Conservation (phyloP, 2,329 filamentous ascomycete species). For the Triangularia verruculosa region DNA sequence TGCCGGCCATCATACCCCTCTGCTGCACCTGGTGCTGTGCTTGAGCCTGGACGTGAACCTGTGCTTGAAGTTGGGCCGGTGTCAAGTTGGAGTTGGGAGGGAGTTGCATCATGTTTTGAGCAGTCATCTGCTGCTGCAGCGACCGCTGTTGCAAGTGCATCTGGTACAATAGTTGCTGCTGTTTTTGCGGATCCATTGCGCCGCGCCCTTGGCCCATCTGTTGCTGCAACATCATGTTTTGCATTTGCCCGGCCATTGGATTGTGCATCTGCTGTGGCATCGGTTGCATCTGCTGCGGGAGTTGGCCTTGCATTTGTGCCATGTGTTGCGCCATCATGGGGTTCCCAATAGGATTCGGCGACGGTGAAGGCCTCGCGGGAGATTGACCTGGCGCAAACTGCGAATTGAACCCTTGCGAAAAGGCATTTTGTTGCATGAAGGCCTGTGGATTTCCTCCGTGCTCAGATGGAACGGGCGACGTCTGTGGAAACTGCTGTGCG, state of each 20-base stretch:
- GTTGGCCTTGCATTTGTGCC: constrained; percentile 28
- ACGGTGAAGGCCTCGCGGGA: constrained; percentile 54
- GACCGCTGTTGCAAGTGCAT: constrained; percentile 76
- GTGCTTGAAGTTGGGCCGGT: constrained; percentile 11
- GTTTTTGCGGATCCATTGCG: constrained; percentile 51
- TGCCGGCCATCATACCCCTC: constrained; percentile 47
- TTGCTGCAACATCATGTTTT: constrained; percentile 34
- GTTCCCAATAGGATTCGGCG: constrained; percentile 50
- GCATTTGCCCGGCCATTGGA: constrained; percentile 15
- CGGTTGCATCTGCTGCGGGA: constrained; percentile 35
- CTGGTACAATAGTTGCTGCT: constrained; percentile 77
- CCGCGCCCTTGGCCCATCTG: constrained; percentile 46
- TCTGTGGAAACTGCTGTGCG: constrained; percentile 68
- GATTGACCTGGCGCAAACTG: constrained; percentile 57
- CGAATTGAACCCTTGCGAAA: constrained; percentile 57
- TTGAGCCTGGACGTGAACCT: constrained; percentile 13
- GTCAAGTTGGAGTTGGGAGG: constrained; percentile 11
- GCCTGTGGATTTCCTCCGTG: constrained; percentile 73
- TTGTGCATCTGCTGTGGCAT: constrained; percentile 39
- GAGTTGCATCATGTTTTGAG: constrained; percentile 31
- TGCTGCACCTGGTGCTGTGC: constrained; percentile 17
- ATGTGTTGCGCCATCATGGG: constrained; percentile 57
- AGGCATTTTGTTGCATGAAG: constrained; percentile 60
- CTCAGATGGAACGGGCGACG: constrained; percentile 74
- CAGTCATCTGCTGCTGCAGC: constrained; percentile 27